Conservation (phyloP, 2,329 filamentous ascomycete genomes). For the Aureobasidium musti region DNA sequence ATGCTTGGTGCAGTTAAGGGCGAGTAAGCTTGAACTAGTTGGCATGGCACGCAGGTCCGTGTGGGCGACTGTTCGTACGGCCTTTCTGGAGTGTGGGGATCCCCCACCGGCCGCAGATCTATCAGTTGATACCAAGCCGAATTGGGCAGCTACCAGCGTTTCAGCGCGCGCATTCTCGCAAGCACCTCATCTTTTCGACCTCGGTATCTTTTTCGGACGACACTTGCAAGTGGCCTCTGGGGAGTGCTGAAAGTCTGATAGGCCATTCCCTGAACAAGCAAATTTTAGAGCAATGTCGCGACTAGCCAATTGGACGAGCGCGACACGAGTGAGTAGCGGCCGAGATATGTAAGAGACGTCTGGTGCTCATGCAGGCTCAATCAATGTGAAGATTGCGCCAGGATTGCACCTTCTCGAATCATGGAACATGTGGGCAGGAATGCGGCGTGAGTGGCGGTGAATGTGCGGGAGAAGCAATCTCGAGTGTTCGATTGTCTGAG, state of each 20-base stretch:
- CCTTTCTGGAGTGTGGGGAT: constrained; percentile 25
- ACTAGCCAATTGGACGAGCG: neutral
- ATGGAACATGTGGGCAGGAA: constrained; percentile 4
- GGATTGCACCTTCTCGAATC: constrained; percentile 11
- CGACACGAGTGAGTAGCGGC: neutral
- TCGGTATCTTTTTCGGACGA: constrained; percentile 20
- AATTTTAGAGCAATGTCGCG: neutral
- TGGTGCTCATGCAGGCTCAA: neutral
- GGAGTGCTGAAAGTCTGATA: neutral
- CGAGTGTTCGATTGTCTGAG: neutral
- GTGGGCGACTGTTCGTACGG: neutral
- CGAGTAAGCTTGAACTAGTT: constrained; percentile 10
- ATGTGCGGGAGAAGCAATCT: neutral
- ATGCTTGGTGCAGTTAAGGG: constrained; percentile 19
- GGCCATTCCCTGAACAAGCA: neutral
- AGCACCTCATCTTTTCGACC: neutral
- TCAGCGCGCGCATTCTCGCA: constrained; percentile 9
- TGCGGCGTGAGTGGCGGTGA: constrained; percentile 9
- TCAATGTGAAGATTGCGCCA: neutral
- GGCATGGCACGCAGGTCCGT: constrained; percentile 21
- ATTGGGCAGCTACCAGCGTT: constrained; percentile 18
- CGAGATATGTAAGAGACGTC: constrained; percentile 1
- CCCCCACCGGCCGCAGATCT: constrained; percentile 22
- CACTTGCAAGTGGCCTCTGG: neutral
- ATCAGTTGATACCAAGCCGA: constrained; percentile 8